Conservation (phyloP, 2,329 filamentous ascomycete genomes). For the Ophiostoma piceae region DNA sequence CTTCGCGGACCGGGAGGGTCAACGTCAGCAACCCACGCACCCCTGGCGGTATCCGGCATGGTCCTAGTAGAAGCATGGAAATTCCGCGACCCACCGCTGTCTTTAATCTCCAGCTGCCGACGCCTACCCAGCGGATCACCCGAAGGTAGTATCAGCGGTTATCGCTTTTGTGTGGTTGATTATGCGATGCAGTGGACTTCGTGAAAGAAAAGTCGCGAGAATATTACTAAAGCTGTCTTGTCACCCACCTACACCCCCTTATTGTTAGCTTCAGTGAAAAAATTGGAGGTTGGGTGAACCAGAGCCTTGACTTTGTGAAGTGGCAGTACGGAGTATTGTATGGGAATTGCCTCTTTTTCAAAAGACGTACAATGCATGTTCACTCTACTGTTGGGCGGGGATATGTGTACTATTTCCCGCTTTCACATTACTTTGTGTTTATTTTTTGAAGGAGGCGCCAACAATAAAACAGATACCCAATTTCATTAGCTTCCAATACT, state of each 20-base stretch:
- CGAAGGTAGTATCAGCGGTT: not conserved
- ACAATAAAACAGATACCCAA: not conserved
- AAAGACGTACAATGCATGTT: too few relatives aligned
- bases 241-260: too few relatives aligned
- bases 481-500: not conserved
- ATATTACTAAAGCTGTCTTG: not conserved
- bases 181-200: not conserved
- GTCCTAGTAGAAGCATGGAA: conserved; percentile 54
- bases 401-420: too few relatives aligned
- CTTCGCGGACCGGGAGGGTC: conserved; percentile 50
- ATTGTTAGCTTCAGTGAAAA: too few relatives aligned
- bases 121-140: not conserved
- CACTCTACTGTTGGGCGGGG: too few relatives aligned
- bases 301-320: too few relatives aligned
- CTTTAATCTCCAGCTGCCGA: conserved; percentile 32
- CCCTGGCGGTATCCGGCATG: conserved; percentile 44
- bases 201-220: not conserved
- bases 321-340: too few relatives aligned
- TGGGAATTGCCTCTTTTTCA: too few relatives aligned
- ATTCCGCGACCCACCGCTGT: conserved; percentile 42
- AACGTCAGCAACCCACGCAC: conserved; percentile 55
- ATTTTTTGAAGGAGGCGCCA: not conserved
- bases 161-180: not conserved
- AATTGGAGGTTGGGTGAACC: too few relatives aligned
- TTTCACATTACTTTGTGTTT: too few relatives aligned